Evolutionary conservation across 257 asterid genomes (phyloP).

Genomic region (Ehretia macrophylla): DNA sequence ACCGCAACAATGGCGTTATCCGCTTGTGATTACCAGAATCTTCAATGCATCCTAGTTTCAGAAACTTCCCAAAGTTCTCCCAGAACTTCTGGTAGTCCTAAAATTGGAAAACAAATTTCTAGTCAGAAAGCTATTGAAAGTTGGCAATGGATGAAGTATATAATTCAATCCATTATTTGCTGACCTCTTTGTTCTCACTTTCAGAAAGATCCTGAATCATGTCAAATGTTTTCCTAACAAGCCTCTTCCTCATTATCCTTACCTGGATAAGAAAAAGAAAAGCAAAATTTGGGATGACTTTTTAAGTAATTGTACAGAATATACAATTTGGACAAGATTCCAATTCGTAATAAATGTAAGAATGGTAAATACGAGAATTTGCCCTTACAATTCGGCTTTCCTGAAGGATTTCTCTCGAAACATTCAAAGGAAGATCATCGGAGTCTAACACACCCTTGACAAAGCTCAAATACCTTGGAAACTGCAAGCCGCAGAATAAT

Average conservation of each 20-base stretch:
- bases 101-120: slow-evolving; percentile 9
- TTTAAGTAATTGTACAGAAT: too few species aligned
- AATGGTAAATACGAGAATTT: background rate
- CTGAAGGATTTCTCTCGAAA: slow-evolving; percentile 97
- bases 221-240: slow-evolving; percentile 94
- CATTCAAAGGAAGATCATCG: slow-evolving; percentile 96
- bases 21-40: slow-evolving; percentile 96
- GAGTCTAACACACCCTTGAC: slow-evolving; percentile 98
- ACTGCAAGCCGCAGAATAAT: slow-evolving; percentile 46
- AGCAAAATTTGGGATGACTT: too few species aligned
- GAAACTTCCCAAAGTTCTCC: slow-evolving; percentile 95
- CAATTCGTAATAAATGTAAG: background rate
- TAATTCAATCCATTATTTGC: slow-evolving; percentile 3
- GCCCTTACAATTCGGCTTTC: slow-evolving; percentile 95
- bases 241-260: slow-evolving; percentile 95
- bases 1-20: slow-evolving; percentile 76
- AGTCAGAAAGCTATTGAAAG: background rate
- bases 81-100: slow-evolving; percentile 97
- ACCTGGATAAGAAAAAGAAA: slow-evolving; percentile 47
- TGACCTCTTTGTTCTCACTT: slow-evolving; percentile 86
- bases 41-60: slow-evolving; percentile 94
- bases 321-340: background rate
- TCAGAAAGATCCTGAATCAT: slow-evolving; percentile 99
- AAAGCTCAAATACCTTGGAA: slow-evolving; percentile 97
- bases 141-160: background rate